Base-by-base conservation (phyloP, 306 rosid species). In the Crataegus laevigata region DNA sequence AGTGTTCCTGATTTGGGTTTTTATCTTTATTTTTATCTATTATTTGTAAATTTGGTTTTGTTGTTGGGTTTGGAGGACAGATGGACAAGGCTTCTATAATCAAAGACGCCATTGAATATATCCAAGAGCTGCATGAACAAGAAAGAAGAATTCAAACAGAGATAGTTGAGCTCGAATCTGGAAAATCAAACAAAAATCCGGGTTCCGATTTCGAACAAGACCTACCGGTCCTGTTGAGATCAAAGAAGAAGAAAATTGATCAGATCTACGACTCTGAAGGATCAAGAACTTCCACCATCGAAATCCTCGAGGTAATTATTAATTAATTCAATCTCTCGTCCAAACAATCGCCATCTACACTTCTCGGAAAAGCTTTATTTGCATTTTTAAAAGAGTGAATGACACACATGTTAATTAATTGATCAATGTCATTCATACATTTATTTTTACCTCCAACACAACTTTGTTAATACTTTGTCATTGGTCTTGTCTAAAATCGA, bases 11-110 rank as follows among this genome's bases (percentile, higher is more conserved):
- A 40, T 61, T 11, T 24, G 66, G 52, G 51, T 0, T 54, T 34
- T 13, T 45, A 47, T 47, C 3, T 2, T 32, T 15, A 17, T 22
- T 54, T 58, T 29, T 38, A 8, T 8, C 8, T 62, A 47, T 32
- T 32, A 34, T 71, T 25, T 40, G 0, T 19, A 4, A 67, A 34
- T 40, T 40, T 40, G 11, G 17, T 40, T 34, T 22, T 13, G 24
- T 72, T 74, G 77, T 61, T 61, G 60, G 59, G 59, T 74, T 64
- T n/a, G 34, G 60, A 21, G 55, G 18, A 40, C 69, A 96, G 99
- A 96, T 96, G 99, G 99, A 96, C 62, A 96, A 96, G 82, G 99
- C 98, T 80, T 96, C 99, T 1, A 90, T 96, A 30, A 87, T 96
- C 57, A 96, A 89, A 78, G 99, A 96, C 75, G 99, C 99, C 0